A percentile compares a stretch with the other conserved stretches of the same genome.
These are phyloP conservation scores for Phoenix dactylifera DNA, from an alignment of 176 grass and related monocot species.

Conservation along the genomic window DNA sequence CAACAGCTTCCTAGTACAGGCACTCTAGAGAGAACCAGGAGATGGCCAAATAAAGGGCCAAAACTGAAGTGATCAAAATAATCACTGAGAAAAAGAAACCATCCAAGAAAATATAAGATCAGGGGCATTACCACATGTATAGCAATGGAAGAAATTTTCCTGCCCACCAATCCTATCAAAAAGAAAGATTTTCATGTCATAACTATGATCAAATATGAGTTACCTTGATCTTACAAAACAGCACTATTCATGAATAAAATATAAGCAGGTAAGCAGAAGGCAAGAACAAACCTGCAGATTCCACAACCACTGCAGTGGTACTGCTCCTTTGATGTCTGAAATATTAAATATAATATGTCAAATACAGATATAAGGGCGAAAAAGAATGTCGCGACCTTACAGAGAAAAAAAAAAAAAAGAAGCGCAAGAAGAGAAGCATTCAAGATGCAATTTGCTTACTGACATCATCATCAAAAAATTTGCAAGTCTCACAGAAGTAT, in stretches of 20 bases:
- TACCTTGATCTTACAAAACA: no score
- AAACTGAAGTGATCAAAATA: no score
- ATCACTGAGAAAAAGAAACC: no score
- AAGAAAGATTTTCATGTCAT: no score
- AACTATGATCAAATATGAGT: no score
- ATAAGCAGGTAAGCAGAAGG: no score
- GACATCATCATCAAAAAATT: constrained; percentile 80
- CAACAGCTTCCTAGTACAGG: no score
- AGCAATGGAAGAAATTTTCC: constrained; percentile 94
- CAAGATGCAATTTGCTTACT: constrained; percentile 23
- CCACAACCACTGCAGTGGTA: constrained; percentile 87
- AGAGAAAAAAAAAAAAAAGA: neutral
- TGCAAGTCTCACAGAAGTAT: constrained; percentile 88
- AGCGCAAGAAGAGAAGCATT: neutral
- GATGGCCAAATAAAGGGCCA: no score
- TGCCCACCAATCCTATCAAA: constrained; percentile 64
- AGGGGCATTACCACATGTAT: constrained; percentile 59
- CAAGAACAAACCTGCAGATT: constrained; percentile 57
- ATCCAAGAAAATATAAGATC: neutral
- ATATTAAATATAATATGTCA: constrained; percentile 19
- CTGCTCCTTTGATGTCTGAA: constrained; percentile 82
- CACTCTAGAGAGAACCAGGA: no score
- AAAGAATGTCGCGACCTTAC: no score
- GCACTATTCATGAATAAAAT: no score
- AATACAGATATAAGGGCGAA: neutral